Evolutionary conservation across 2,329 filamentous ascomycete genomes (phyloP).

Genomic region (Cladosporium sp.): DNA sequence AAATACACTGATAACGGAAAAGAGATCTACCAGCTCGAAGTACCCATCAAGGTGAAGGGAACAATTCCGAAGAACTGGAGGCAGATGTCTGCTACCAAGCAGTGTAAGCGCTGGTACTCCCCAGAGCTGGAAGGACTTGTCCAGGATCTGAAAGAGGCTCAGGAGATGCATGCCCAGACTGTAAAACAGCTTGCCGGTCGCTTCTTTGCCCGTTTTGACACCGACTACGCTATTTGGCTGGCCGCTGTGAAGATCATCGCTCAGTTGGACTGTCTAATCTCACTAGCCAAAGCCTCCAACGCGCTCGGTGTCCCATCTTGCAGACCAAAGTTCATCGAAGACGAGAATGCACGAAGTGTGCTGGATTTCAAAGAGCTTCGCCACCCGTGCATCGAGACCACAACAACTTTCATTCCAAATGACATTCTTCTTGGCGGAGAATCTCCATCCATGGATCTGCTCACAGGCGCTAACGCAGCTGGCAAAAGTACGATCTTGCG

Average conservation of each 20-base stretch:
- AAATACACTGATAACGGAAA: slow-evolving; percentile 73
- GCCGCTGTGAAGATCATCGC: slow-evolving; percentile 84
- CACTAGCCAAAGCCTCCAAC: slow-evolving; percentile 81
- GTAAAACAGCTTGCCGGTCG: slow-evolving; percentile 78
- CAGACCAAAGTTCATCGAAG: slow-evolving; percentile 80
- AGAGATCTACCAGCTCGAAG: slow-evolving; percentile 93
- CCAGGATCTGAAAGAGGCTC: slow-evolving; percentile 83
- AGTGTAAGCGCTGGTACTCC: slow-evolving; percentile 92
- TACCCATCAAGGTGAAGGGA: slow-evolving; percentile 74
- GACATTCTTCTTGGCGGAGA: slow-evolving; percentile 82
- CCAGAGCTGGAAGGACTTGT: slow-evolving; percentile 76
- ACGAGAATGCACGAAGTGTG: slow-evolving; percentile 65
- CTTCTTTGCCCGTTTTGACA: slow-evolving; percentile 84
- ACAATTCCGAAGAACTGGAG: slow-evolving; percentile 77
- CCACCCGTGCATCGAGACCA: slow-evolving; percentile 89
- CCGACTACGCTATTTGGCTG: slow-evolving; percentile 80
- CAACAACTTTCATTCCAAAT: slow-evolving; percentile 93
- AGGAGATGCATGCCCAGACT: slow-evolving; percentile 89
- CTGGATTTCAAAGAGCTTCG: slow-evolving; percentile 90
- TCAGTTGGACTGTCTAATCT: slow-evolving; percentile 91
- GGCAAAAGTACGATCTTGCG: slow-evolving; percentile 94
- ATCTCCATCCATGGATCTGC: slow-evolving; percentile 75
- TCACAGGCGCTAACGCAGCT: slow-evolving; percentile 94
- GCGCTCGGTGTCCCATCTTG: slow-evolving; percentile 83
- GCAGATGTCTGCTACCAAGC: slow-evolving; percentile 90